Evolutionary conservation across 805 yeast species (phyloP), one percentile per base, ranked within the genome.

Genomic region (Metschnikowia amazonensis): DNA sequence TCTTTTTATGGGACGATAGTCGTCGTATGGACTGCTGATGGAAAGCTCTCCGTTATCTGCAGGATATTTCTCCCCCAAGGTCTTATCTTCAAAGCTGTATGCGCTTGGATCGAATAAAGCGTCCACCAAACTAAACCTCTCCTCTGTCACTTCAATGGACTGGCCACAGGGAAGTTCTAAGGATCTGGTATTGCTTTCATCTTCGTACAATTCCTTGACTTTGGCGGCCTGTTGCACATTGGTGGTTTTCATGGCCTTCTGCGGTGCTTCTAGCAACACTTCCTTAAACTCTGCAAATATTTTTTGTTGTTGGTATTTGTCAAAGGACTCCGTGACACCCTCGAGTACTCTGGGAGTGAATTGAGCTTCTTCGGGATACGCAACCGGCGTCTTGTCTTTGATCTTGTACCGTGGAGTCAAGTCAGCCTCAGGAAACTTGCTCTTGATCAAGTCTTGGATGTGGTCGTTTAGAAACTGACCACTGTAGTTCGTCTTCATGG

Each of bases 111-210:
- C 76, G 60, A 89, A 88, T 42, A 90, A 59, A n/a, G 85, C 72
- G 59, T 89, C 94, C 1, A 85, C 85, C 49, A 86, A 64, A 38
- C 74, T 72, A 50, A 69, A 81, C 47, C 96, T 72, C 52, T 81
- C 85, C 33, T 69, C 65, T 3, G 78, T 78, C 47, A 85, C 75
- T 36, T 80, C 80, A 14, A 85, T 60, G 24, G 78, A 73, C 53
- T 84, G 82, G 1, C 95, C 95, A 57, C 84, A 79, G 14, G 95
- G 92, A 13, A 87, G 69, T 65, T 89, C 96, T 59, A 83, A 84
- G 24, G 74, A 64, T 52, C 89, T 60, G 36, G 67, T 60, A 46
- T 62, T 53, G 14, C 55, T 50, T 27, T 56, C 66, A 29, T 58
- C 59, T 32, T 59, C 55, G 47, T 63, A 66, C 27, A 56, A 49